Evolutionary conservation across 1,284 basidiomycete genomes (phyloP).

Genomic region (Moniliophthora roreri): DNA sequence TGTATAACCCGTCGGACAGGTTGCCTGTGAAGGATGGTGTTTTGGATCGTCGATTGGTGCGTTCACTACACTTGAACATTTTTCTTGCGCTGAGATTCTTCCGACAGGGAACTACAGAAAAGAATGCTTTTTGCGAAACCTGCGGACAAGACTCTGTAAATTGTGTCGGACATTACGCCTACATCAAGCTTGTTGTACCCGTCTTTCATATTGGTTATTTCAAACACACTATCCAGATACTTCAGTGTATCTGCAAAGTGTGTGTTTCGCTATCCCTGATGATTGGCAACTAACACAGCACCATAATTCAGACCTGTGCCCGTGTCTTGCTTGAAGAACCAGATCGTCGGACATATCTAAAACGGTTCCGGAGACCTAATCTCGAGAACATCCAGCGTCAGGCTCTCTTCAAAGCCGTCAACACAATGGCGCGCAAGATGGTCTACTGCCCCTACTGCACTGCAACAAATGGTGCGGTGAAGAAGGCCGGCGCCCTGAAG

Average conservation of each 20-base stretch:
- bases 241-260: slow-evolving; percentile 97
- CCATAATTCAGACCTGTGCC: slow-evolving; percentile 76
- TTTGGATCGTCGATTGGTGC: slow-evolving; percentile 83
- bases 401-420: slow-evolving; percentile 86
- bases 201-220: slow-evolving; percentile 99
- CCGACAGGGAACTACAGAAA: slow-evolving; percentile 90
- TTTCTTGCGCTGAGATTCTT: slow-evolving; percentile 1
- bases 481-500: slow-evolving; percentile 93
- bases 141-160: slow-evolving; percentile 92
- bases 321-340: slow-evolving; percentile 90
- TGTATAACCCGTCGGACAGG: slow-evolving; percentile 82
- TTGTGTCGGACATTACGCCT: slow-evolving; percentile 97
- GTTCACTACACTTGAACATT: slow-evolving; percentile 23
- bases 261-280: slow-evolving; percentile 18
- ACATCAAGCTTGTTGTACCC: slow-evolving; percentile 94
- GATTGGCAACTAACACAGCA: slow-evolving; percentile 4
- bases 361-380: slow-evolving; percentile 86
- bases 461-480: slow-evolving; percentile 93
- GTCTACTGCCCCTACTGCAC: slow-evolving; percentile 94
- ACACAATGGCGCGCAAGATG: slow-evolving; percentile 86
- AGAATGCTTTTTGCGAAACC: slow-evolving; percentile 90
- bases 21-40: slow-evolving; percentile 90
- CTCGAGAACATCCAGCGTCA: slow-evolving; percentile 95
- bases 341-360: slow-evolving; percentile 83
- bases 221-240: slow-evolving; percentile 90